Conservation (phyloP, 2,329 filamentous ascomycete genomes). For the Pochonia chlamydosporia region DNA sequence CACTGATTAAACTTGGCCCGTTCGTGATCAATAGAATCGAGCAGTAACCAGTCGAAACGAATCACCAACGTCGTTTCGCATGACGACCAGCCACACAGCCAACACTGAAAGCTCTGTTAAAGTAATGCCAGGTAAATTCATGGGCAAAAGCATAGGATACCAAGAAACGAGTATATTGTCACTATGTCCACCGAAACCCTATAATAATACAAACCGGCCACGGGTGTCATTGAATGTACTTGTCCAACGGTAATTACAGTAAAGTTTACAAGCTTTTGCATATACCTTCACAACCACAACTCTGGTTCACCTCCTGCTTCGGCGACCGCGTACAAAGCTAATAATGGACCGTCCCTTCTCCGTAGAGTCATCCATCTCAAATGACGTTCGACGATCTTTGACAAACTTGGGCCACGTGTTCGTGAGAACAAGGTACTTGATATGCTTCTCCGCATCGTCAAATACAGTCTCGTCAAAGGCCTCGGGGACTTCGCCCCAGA, state of each 20-base stretch:
- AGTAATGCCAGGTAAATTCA: too few relatives aligned
- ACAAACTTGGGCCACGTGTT: slow-evolving; percentile 63
- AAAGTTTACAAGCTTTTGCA: background rate
- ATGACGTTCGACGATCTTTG: slow-evolving; percentile 24
- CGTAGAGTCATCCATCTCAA: slow-evolving; percentile 12
- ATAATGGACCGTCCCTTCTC: slow-evolving; percentile 9
- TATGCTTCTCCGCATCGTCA: slow-evolving; percentile 50
- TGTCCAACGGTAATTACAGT: background rate
- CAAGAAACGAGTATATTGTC: too few relatives aligned
- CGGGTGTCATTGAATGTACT: too few relatives aligned
- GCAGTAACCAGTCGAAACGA: too few relatives aligned
- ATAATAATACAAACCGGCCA: too few relatives aligned
- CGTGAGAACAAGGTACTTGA: slow-evolving; percentile 62
- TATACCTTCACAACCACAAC: background rate
- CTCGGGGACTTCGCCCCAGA: slow-evolving; percentile 37
- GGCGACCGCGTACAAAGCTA: slow-evolving; percentile 3
- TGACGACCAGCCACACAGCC: too few relatives aligned
- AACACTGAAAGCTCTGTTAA: too few relatives aligned
- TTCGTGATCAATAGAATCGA: too few relatives aligned
- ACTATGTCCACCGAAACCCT: too few relatives aligned
- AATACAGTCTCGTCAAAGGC: slow-evolving; percentile 49
- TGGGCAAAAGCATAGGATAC: too few relatives aligned
- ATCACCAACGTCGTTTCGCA: too few relatives aligned
- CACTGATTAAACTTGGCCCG: too few relatives aligned
- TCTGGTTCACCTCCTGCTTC: background rate